A percentile compares a stretch with the other conserved stretches of the same genome.
Evolutionary conservation across 345 rosid genomes (phyloP).

Genomic region (Luvunga scandens): DNA sequence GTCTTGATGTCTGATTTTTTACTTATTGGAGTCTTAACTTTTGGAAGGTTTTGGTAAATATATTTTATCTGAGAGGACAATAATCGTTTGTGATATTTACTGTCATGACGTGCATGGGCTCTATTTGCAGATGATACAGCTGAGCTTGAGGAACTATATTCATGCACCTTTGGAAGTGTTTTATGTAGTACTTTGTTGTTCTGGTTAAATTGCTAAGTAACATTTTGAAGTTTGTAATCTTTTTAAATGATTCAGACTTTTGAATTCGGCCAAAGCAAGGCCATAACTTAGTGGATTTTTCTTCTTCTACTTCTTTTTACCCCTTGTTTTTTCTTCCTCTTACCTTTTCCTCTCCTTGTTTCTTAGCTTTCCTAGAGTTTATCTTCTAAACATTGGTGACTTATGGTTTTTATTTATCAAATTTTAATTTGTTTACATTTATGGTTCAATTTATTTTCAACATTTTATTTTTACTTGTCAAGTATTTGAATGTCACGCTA

Average conservation of each 20-base stretch:
- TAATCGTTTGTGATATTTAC: constrained; percentile 15
- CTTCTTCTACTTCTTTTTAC: constrained; percentile 2
- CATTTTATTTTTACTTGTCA: not conserved
- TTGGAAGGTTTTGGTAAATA: not conserved
- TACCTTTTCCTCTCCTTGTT: not conserved
- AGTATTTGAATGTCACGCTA: not conserved
- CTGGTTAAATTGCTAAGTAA: constrained; percentile 13
- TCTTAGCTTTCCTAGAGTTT: not conserved
- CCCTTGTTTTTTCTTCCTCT: not conserved
- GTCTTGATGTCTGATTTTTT: not conserved
- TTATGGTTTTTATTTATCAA: not conserved
- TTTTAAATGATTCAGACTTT: constrained; percentile 19
- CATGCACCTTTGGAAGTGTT: constrained; percentile 32
- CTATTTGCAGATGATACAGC: constrained; percentile 62
- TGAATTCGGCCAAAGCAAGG: constrained; percentile 9
- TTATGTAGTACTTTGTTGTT: constrained; percentile 22
- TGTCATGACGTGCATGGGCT: constrained; percentile 34
- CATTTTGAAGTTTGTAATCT: constrained; percentile 20
- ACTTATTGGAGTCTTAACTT: not conserved
- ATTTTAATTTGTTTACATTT: constrained; percentile 4
- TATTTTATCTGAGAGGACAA: constrained; percentile 7
- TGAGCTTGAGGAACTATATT: constrained; percentile 46
- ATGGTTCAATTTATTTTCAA: not conserved
- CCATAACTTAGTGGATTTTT: constrained; percentile 5
- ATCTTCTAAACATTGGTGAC: constrained; percentile 4